phyloP scores from a whole-genome alignment of 768 basidiomycete species.

The Exidia glandulosa region DNA sequence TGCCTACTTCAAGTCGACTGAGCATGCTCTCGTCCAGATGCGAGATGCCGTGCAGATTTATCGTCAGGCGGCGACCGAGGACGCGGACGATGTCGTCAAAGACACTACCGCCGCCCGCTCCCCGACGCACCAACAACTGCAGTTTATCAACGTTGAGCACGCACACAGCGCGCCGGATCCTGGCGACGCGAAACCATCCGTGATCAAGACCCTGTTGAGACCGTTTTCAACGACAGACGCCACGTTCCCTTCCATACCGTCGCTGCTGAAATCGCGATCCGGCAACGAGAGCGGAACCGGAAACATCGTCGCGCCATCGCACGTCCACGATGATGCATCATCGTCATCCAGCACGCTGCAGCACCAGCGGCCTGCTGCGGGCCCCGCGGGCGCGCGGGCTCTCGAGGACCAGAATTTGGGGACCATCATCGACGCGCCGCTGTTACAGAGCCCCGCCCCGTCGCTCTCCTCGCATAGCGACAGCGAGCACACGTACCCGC shows the following conservation, averaged over 20 bases:
- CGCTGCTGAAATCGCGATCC: background rate
- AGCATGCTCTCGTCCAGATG: constrained; percentile 69
- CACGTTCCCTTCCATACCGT: background rate
- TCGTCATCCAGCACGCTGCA: background rate
- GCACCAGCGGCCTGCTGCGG: too few relatives aligned
- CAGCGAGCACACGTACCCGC: background rate
- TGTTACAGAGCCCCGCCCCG: background rate
- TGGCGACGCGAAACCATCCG: constrained; percentile 25
- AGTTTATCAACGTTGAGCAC: background rate
- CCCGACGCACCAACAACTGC: background rate
- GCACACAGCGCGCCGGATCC: background rate
- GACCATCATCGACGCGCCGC: constrained; percentile 17
- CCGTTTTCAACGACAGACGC: constrained; percentile 34
- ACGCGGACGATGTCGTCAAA: constrained; percentile 15
- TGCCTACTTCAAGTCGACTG: constrained; percentile 82
- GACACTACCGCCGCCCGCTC: constrained; percentile 11
- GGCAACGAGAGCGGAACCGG: background rate
- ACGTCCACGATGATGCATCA: background rate
- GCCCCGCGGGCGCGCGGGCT: background rate
- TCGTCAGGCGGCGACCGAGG: constrained; percentile 8
- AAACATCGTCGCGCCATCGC: background rate
- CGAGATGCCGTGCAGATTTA: constrained; percentile 54
- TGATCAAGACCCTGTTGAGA: constrained; percentile 51
- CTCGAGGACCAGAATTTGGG: constrained; percentile 7
- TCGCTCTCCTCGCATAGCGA: background rate